These are phyloP conservation scores for Fraxinus pennsylvanica DNA, from an alignment of 257 asterid species.

Conservation along the genomic window DNA sequence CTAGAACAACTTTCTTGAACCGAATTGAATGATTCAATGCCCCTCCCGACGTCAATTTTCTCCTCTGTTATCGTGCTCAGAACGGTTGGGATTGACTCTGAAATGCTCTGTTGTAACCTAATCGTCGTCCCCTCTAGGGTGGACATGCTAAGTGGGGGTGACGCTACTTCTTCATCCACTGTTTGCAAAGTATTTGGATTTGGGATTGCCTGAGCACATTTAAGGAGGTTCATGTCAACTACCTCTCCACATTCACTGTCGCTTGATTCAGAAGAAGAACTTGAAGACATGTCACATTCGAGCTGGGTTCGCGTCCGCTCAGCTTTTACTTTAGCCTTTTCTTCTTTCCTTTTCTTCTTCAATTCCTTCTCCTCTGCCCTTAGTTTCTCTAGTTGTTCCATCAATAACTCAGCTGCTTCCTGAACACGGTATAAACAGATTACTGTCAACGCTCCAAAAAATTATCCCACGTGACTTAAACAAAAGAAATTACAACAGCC, in stretches of 20 bases:
- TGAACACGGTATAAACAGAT: too few relatives aligned
- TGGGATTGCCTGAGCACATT: slow-evolving; percentile 11
- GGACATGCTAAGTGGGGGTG: slow-evolving; percentile 11
- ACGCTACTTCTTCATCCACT: slow-evolving; percentile 23
- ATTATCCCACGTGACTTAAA: not conserved
- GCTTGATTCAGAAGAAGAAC: slow-evolving; percentile 56
- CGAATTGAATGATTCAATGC: not conserved
- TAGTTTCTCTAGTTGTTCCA: slow-evolving; percentile 54
- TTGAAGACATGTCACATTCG: slow-evolving; percentile 39
- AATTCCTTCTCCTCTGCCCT: slow-evolving; percentile 48
- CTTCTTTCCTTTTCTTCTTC: slow-evolving; percentile 50
- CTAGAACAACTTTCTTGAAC: slow-evolving; percentile 21
- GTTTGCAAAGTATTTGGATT: slow-evolving; percentile 10
- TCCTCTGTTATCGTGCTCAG: not conserved
- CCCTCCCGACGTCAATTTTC: not conserved
- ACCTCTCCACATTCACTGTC: slow-evolving; percentile 66
- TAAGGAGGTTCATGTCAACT: slow-evolving; percentile 37
- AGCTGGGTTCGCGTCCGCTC: slow-evolving; percentile 22
- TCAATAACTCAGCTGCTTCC: slow-evolving; percentile 46
- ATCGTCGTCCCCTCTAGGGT: not conserved
- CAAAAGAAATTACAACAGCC: not conserved
- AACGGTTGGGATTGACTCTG: not conserved
- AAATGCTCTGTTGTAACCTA: not conserved
- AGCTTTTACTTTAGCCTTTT: slow-evolving; percentile 39
- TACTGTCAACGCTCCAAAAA: not conserved